Evolutionary conservation across 1,139 yeast genomes (phyloP), one percentile per base, ranked within the genome.

Genomic region (Torulaspora globosa): DNA sequence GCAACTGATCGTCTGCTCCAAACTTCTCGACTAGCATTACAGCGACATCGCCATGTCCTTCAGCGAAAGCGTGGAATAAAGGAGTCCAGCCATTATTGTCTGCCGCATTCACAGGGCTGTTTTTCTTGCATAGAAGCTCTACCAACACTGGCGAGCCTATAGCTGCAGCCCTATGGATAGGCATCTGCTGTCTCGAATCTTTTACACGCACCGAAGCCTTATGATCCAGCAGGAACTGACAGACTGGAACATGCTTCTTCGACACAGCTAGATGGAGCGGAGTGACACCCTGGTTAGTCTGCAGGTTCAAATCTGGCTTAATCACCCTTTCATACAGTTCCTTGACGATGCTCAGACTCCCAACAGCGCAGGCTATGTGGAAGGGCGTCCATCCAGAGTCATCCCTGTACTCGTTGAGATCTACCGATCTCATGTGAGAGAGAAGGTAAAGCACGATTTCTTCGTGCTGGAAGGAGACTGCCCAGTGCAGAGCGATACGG

Each of bases 401-500:
- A 63, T 90, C 97, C 0, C 67, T 67, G 57, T 73, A 63, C 3
- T 82, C 85, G 61, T 88, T 92, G 11, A 87, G 63, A 54, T 87
- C 94, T 27, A 76, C 59, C 14, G 69, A 70, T 24, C 56, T 55
- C 52, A 60, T 51, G 39, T 55, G 52, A 41, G 62, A 38, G 7
- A 63, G 44, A 30, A 64, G 41, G 14, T 51, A 52, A 1, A 53
- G 49, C 7, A 80, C 82, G 23, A 84, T 70, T 27, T 77, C 80
- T 9, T 66, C 57, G 51, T 82, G 74, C 46, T 80, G 78, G 55
- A 74, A 73, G 1, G 95, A 80, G 30, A 83, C 79, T 0, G 97
- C 96, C 97, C 97, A 90, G 62, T 87, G 95, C 41, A 90, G 69
- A 3, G 96, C 85, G 2, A 86, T 82, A 52, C 97, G 74, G 2